Percentiles rank a stretch among this genome's conserved stretches.
Conservation (phyloP, 352 stramenopile genomes). For the Pythium scleroteichum region DNA sequence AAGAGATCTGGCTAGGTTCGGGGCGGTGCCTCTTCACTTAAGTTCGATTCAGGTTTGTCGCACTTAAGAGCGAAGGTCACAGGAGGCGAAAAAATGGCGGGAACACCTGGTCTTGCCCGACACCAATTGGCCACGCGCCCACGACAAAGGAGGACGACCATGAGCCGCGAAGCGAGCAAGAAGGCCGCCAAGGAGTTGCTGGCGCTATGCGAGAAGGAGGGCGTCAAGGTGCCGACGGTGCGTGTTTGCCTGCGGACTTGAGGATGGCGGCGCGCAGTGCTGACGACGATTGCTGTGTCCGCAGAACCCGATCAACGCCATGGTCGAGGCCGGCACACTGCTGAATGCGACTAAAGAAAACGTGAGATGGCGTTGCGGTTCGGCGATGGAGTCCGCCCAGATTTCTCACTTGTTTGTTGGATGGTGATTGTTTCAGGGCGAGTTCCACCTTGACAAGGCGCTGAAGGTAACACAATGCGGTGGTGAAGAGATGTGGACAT, state of each 20-base stretch:
- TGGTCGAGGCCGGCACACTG: constrained; percentile 82
- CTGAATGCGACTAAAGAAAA: constrained; percentile 82
- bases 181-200: constrained; percentile 80
- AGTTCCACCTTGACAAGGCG: constrained; percentile 74
- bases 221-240: constrained; percentile 80
- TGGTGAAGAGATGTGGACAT: not conserved
- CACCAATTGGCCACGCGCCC: constrained; percentile 3
- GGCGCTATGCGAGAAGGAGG: constrained; percentile 72
- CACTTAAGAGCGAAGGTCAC: constrained; percentile 4
- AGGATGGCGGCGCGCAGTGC: too few relatives aligned
- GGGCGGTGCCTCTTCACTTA: not conserved
- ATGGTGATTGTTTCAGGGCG: constrained; percentile 47
- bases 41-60: not conserved
- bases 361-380: constrained; percentile 45
- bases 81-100: constrained; percentile 24
- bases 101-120: constrained; percentile 3
- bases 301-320: constrained; percentile 76
- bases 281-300: not conserved
- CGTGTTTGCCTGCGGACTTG: not conserved
- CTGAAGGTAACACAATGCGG: constrained; percentile 37
- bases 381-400: too few relatives aligned
- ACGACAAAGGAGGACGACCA: constrained; percentile 12
- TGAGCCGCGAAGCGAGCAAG: constrained; percentile 50
- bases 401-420: too few relatives aligned
- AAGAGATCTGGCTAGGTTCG: constrained; percentile 18